phyloP scores from a whole-genome alignment of 768 basidiomycete genomes.

The Botryobasidium botryosum region DNA sequence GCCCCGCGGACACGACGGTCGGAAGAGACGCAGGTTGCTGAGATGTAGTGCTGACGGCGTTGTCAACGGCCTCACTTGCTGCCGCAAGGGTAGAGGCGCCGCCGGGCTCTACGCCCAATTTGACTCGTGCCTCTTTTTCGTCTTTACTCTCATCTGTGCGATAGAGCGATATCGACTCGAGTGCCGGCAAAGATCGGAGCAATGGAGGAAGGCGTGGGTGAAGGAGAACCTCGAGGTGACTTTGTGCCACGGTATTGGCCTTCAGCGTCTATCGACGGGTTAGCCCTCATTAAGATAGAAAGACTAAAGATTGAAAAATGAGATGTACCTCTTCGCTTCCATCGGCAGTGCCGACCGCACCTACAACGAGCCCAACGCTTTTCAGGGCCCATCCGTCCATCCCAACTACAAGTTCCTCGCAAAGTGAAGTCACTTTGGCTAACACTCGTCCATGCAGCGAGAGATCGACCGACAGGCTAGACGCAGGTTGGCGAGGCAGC shows the following conservation, averaged over 20 bases:
- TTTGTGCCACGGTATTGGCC: background rate
- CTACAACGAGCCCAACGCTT: slow-evolving; percentile 6
- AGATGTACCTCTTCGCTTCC: background rate
- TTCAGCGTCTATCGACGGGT: background rate
- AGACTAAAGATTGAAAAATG: background rate
- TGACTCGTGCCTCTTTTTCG: slow-evolving; percentile 34
- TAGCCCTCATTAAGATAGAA: background rate
- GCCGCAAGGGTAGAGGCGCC: too few relatives aligned
- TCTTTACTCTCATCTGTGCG: slow-evolving; percentile 46
- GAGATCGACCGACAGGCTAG: slow-evolving; percentile 16
- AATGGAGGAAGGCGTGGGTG: slow-evolving; percentile 71
- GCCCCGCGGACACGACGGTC: too few relatives aligned
- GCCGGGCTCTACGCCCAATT: too few relatives aligned
- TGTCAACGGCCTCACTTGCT: too few relatives aligned
- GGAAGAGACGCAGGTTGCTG: too few relatives aligned
- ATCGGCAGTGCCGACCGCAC: background rate
- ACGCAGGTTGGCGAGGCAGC: slow-evolving; percentile 2
- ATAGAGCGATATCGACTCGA: slow-evolving; percentile 45
- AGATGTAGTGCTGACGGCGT: too few relatives aligned
- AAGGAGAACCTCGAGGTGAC: slow-evolving; percentile 38
- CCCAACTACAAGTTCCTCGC: slow-evolving; percentile 34
- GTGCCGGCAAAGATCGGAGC: slow-evolving; percentile 44
- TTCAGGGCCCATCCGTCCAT: slow-evolving; percentile 16
- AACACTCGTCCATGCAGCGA: slow-evolving; percentile 31
- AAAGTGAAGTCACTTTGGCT: slow-evolving; percentile 30